Percentiles rank a stretch among this genome's conserved stretches.
These are phyloP conservation scores for Pseudohyphozyma bogoriensis DNA, from an alignment of 768 basidiomycete genomes.

Conservation along the genomic window DNA sequence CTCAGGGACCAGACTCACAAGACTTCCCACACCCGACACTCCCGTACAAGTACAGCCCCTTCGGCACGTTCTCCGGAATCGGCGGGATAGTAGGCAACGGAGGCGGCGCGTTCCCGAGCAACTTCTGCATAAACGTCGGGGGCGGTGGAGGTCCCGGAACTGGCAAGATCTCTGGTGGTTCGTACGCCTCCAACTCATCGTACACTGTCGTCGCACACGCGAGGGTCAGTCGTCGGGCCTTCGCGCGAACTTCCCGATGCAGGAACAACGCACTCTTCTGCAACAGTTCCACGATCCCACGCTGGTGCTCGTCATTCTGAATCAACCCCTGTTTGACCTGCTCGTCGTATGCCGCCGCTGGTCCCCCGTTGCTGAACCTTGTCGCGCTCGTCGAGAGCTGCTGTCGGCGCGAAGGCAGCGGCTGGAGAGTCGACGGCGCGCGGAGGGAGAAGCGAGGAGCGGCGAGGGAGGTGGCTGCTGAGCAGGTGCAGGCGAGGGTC, in stretches of 20 bases:
- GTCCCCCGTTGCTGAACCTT: slow-evolving; percentile 7
- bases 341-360: slow-evolving; percentile 39
- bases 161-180: slow-evolving; percentile 54
- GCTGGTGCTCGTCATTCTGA: slow-evolving; percentile 71
- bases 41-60: slow-evolving; percentile 88
- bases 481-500: no score
- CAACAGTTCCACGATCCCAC: slow-evolving; percentile 67
- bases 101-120: slow-evolving; percentile 15
- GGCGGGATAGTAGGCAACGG: slow-evolving; percentile 12
- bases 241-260: no score
- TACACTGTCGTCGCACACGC: no score
- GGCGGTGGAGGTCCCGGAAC: slow-evolving; percentile 33
- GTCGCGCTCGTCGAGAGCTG: no score
- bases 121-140: slow-evolving; percentile 12
- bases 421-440: no score
- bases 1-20: no score
- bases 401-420: no score
- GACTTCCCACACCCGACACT: slow-evolving; percentile 96
- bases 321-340: slow-evolving; percentile 50
- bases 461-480: no score
- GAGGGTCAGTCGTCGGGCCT: no score
- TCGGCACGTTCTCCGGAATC: slow-evolving; percentile 49
- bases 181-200: slow-evolving; percentile 57
- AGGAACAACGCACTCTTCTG: no score
- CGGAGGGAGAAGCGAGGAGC: no score